Evolutionary conservation across 192 early-diverging fungal genomes (phyloP).

Genomic region (Coemansia sp.): DNA sequence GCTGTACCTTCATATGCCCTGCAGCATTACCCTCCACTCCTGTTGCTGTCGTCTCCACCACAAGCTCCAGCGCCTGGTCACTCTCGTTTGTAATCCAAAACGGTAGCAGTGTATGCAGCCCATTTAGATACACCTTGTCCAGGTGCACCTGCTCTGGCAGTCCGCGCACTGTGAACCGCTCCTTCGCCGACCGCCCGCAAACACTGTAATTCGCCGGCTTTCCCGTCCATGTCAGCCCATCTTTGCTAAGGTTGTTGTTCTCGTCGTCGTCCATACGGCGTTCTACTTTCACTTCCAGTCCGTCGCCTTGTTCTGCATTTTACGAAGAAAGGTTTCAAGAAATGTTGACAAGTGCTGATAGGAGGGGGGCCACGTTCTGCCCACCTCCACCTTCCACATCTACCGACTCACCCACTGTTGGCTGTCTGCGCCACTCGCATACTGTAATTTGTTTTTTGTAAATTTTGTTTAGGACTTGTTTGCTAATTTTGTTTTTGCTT

Average conservation of each 20-base stretch:
- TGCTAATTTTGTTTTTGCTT: not conserved
- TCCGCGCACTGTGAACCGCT: constrained; percentile 39
- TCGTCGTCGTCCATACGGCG: not conserved
- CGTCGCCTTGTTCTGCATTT: not conserved
- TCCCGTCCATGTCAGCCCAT: not conserved
- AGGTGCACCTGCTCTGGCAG: constrained; percentile 28
- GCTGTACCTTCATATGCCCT: constrained; percentile 30
- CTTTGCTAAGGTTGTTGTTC: not conserved
- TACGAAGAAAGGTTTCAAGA: not conserved
- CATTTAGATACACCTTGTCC: constrained; percentile 48
- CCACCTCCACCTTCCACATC: not conserved
- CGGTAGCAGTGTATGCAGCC: constrained; percentile 41
- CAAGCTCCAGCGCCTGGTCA: constrained; percentile 10
- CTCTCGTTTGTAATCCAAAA: constrained; percentile 43
- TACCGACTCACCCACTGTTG: not conserved
- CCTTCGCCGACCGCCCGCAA: constrained; percentile 11
- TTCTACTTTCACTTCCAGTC: constrained; percentile 1
- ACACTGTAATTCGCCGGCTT: constrained; percentile 27
- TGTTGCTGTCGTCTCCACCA: constrained; percentile 4
- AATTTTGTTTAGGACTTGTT: too few species aligned
- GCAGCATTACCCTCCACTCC: not conserved
- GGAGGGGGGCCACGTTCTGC: not conserved
- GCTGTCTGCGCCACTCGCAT: not conserved
- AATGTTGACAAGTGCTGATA: not conserved
- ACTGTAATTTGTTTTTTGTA: too few species aligned